phyloP scores from a whole-genome alignment of 345 rosid species.

The Rubroshorea leprosula region DNA sequence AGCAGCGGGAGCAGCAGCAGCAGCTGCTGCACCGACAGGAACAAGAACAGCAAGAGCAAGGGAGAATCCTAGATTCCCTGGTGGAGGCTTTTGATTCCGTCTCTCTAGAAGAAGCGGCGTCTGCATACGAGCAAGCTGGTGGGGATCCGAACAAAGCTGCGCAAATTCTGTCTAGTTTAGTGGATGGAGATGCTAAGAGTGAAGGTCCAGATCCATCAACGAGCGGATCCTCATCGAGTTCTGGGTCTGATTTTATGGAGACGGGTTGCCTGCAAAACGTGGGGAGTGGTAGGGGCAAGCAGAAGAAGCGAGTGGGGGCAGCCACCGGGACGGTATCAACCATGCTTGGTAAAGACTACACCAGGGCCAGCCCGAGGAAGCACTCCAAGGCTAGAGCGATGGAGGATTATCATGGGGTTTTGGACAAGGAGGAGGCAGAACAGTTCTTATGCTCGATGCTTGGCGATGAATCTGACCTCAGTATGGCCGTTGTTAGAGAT shows the following conservation, averaged over 20 bases:
- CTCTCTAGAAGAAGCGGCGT: slow-evolving; percentile 43
- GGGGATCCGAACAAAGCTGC: slow-evolving; percentile 50
- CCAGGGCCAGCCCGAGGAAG: slow-evolving; percentile 37
- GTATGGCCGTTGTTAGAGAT: slow-evolving; percentile 74
- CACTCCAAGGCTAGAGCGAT: slow-evolving; percentile 14
- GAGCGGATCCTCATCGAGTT: slow-evolving; percentile 33
- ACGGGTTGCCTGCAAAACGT: slow-evolving; percentile 20
- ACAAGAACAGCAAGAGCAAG: slow-evolving; percentile 3
- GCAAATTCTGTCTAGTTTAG: slow-evolving; percentile 28
- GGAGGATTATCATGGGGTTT: slow-evolving; percentile 18
- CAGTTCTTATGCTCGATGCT: slow-evolving; percentile 77
- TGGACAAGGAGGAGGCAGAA: slow-evolving; percentile 50
- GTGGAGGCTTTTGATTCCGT: slow-evolving; percentile 48
- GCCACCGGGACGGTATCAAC: slow-evolving; percentile 80
- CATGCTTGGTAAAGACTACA: slow-evolving; percentile 69
- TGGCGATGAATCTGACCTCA: slow-evolving; percentile 62
- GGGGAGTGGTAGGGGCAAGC: slow-evolving; percentile 30
- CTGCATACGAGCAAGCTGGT: slow-evolving; percentile 38
- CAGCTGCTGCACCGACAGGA: slow-evolving; percentile 16
- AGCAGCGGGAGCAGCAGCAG: slow-evolving; percentile 20
- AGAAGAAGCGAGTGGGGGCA: slow-evolving; percentile 60
- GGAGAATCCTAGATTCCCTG: slow-evolving; percentile 25
- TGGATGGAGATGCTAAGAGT: slow-evolving; percentile 19
- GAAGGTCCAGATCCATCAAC: slow-evolving; percentile 32
- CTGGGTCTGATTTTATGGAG: slow-evolving; percentile 37